phyloP scores from a whole-genome alignment of 805 yeast species.

The Lipomyces orientalis region DNA sequence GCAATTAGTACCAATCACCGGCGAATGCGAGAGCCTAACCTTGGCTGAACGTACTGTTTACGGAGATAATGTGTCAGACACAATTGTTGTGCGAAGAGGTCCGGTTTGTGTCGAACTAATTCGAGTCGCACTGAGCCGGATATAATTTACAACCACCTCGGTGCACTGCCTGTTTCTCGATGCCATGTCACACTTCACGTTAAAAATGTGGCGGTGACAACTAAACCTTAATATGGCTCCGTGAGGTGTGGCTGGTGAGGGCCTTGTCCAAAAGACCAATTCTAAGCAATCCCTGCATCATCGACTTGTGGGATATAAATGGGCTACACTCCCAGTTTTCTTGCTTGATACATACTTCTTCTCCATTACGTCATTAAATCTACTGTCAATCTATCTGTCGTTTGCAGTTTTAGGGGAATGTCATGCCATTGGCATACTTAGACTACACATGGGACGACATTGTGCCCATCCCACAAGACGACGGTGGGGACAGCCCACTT shows the following conservation, averaged over 20 bases:
- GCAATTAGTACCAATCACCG: neutral
- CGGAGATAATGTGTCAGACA: neutral
- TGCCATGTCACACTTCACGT: neutral
- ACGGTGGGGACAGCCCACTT: conserved; percentile 42
- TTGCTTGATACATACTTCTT: neutral
- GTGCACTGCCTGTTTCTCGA: neutral
- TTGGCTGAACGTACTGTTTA: neutral
- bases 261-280: neutral
- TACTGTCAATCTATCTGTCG: neutral
- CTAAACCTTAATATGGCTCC: neutral
- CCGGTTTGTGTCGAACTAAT: neutral
- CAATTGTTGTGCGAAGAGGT: neutral
- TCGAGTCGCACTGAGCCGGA: neutral
- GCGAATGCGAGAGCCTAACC: neutral
- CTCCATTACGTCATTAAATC: neutral
- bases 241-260: neutral
- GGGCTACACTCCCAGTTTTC: neutral
- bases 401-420: neutral
- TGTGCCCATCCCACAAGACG: conserved; percentile 43
- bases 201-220: neutral
- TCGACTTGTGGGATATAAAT: neutral
- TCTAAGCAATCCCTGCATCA: neutral
- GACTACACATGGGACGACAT: conserved; percentile 45
- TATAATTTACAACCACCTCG: neutral
- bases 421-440: conserved; percentile 20